phyloP scores from a whole-genome alignment of 148 eudicot species.

The Rhododendron molle region DNA sequence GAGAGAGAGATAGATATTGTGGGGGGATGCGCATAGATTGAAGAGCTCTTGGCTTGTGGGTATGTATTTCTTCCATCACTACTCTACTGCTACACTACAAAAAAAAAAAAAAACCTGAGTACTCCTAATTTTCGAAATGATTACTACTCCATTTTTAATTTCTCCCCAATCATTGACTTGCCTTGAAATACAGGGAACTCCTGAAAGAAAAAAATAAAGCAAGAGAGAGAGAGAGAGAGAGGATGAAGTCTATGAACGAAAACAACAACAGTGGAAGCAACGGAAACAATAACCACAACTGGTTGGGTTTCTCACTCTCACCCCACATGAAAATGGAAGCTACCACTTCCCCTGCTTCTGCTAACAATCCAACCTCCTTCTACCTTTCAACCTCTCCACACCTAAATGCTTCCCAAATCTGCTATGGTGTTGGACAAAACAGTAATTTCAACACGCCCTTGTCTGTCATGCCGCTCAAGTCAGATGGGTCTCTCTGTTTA shows the following conservation, averaged over 20 bases:
- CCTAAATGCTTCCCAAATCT: conserved; percentile 29
- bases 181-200: conserved; percentile 14
- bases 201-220: not conserved
- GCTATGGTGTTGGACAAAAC: conserved; percentile 46
- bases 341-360: conserved; percentile 14
- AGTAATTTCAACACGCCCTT: conserved; percentile 37
- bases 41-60: conserved; percentile 19
- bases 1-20: conserved; percentile 12
- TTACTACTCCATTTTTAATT: conserved; percentile 27
- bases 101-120: not conserved
- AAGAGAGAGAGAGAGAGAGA: not conserved
- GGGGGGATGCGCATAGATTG: conserved; percentile 10
- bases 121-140: conserved; percentile 16
- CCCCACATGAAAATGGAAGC: conserved; percentile 41
- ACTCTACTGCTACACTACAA: conserved; percentile 3
- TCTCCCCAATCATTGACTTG: conserved; percentile 34
- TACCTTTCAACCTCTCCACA: conserved; percentile 21
- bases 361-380: conserved; percentile 21
- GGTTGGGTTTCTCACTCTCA: conserved; percentile 49
- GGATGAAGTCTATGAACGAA: conserved; percentile 51
- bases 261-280: conserved; percentile 15
- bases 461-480: conserved; percentile 83
- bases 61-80: conserved; percentile 19
- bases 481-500: conserved; percentile 82
- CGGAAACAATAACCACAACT: conserved; percentile 16